phyloP scores from a whole-genome alignment of 2,329 filamentous ascomycete species.

The Colletotrichum lupini region DNA sequence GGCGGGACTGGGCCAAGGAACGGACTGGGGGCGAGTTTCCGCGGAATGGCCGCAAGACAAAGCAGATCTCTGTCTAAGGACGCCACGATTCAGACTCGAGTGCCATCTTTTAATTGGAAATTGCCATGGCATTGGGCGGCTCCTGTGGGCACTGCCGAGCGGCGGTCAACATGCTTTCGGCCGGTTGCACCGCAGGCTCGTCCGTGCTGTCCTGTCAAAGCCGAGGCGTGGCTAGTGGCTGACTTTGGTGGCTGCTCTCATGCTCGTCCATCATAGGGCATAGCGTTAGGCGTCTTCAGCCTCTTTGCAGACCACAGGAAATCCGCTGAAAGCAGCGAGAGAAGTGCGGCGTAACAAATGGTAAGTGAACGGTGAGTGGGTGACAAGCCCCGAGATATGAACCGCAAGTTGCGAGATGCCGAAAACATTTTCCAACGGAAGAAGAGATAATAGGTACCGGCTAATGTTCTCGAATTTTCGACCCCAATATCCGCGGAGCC shows the following conservation, averaged over 20 bases:
- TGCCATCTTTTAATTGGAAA: constrained; percentile 2
- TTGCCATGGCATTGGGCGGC: constrained; percentile 11
- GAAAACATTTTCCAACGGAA: constrained; percentile 1
- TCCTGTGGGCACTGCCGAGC: constrained; percentile 6
- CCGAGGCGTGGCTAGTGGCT: constrained; percentile 28
- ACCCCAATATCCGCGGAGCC: constrained; percentile 20
- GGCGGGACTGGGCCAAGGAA: constrained; percentile 4
- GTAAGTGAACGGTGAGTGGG: neutral
- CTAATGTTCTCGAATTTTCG: constrained; percentile 20
- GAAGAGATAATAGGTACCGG: constrained; percentile 17
- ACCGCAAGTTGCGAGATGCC: neutral
- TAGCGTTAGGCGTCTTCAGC: neutral
- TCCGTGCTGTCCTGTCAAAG: constrained; percentile 17
- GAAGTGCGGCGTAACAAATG: neutral
- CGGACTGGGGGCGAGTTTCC: constrained; percentile 14
- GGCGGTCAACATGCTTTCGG: constrained; percentile 19
- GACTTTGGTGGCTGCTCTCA: neutral
- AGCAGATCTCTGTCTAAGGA: constrained; percentile 21
- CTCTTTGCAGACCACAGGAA: neutral
- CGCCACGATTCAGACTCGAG: constrained; percentile 24
- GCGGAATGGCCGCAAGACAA: constrained; percentile 32
- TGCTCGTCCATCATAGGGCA: neutral
- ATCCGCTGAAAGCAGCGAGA: neutral
- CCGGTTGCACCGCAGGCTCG: constrained; percentile 22
- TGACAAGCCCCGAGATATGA: neutral